Conservation (phyloP, 2,329 filamentous ascomycete species). For the Tolypocladium tundrense region DNA sequence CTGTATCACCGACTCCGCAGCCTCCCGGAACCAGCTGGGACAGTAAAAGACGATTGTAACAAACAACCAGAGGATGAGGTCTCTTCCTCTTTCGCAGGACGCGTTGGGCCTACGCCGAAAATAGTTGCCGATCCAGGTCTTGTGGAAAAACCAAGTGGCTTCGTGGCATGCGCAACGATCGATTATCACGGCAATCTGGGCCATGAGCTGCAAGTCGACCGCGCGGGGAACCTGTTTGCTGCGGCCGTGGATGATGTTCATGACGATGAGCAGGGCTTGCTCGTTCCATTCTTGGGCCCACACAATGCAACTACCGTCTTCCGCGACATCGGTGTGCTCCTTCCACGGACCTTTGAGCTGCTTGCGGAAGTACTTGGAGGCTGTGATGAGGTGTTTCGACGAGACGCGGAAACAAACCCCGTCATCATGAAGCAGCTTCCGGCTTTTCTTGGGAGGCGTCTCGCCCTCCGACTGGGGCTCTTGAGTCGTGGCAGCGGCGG, state of each 20-base stretch:
- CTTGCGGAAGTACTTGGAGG: conserved; percentile 14
- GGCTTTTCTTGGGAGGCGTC: no score
- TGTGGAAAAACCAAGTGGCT: conserved; percentile 27
- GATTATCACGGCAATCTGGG: conserved; percentile 31
- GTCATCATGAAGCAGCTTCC: no score
- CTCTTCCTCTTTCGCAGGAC: no score
- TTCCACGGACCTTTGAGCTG: conserved; percentile 7
- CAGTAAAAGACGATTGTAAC: no score
- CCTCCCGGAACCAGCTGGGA: no score
- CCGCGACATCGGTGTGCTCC: background rate
- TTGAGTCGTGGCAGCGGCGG: no score
- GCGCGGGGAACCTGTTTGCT: conserved; percentile 25
- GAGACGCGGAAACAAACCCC: conserved; percentile 11
- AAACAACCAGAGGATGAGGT: no score
- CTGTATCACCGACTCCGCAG: no score
- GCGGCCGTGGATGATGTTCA: conserved; percentile 35
- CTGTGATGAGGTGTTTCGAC: conserved; percentile 23
- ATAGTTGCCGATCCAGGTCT: background rate
- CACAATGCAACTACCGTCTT: conserved; percentile 9
- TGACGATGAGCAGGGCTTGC: conserved; percentile 27
- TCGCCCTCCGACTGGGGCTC: no score
- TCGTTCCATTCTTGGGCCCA: conserved; percentile 16
- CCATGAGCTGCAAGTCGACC: conserved; percentile 28
- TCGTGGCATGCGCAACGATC: conserved; percentile 32
- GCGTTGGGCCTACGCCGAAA: no score